Evolutionary conservation across 2,329 filamentous ascomycete genomes (phyloP).

Genomic region (Ceratocystiopsis sp.): DNA sequence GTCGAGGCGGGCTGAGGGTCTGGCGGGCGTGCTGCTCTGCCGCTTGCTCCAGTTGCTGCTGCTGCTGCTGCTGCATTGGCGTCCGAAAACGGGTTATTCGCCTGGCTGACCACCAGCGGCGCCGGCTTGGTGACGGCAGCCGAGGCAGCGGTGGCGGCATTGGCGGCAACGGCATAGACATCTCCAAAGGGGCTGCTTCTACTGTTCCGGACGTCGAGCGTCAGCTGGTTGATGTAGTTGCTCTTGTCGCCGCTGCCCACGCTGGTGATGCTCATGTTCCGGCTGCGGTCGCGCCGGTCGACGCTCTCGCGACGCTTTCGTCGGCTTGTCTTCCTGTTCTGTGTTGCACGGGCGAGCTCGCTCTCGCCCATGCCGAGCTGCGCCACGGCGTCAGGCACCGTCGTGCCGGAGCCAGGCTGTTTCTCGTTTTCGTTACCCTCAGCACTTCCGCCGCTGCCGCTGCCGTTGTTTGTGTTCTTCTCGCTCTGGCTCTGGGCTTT

Average conservation of each 20-base stretch:
- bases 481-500: no score
- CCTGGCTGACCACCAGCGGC: slow-evolving; percentile 17
- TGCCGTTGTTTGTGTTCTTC: slow-evolving; percentile 4
- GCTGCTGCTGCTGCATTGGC: slow-evolving; percentile 24
- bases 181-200: no score
- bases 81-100: slow-evolving; percentile 32
- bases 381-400: slow-evolving; percentile 24
- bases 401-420: slow-evolving; percentile 10
- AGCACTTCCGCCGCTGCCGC: slow-evolving; percentile 10
- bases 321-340: slow-evolving; percentile 17
- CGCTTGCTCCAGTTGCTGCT: slow-evolving; percentile 5
- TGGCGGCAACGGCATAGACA: slow-evolving; percentile 18
- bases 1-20: slow-evolving; percentile 14
- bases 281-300: no score
- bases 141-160: no score
- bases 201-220: slow-evolving; percentile 10
- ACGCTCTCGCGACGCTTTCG: slow-evolving; percentile 2
- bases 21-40: no score
- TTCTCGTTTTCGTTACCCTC: slow-evolving; percentile 1
- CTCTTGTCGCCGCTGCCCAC: slow-evolving; percentile 3
- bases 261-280: not conserved
- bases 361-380: slow-evolving; percentile 25
- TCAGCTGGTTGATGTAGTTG: slow-evolving; percentile 2
- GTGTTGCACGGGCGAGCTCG: slow-evolving; percentile 21
- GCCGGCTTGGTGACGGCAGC: slow-evolving; percentile 16